Evolutionary conservation across 176 grass and related monocot genomes (phyloP).

Genomic region (Hyparrhenia diplandra): DNA sequence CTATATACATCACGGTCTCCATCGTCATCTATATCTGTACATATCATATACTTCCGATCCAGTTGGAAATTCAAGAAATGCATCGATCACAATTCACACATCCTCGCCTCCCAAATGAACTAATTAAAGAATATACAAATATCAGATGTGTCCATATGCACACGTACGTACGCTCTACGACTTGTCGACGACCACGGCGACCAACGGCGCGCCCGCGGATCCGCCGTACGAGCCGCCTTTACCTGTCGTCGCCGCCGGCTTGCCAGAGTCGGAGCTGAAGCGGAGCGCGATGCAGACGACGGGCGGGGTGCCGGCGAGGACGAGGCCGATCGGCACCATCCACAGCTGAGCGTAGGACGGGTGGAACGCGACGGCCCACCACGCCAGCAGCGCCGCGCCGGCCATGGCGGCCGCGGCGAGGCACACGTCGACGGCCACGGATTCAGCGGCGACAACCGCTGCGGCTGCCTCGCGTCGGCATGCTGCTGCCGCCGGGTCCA

Average conservation of each 20-base stretch:
- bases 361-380: constrained; percentile 67
- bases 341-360: constrained; percentile 59
- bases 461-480: not conserved
- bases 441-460: not conserved
- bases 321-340: constrained; percentile 82
- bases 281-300: constrained; percentile 52
- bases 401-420: constrained; percentile 18
- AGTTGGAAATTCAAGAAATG: not conserved
- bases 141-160: not conserved
- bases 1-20: too few relatives aligned
- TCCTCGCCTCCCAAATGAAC: not conserved
- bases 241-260: not conserved
- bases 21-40: not conserved
- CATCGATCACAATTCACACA: not conserved
- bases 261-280: constrained; percentile 9
- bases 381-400: constrained; percentile 47
- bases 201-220: not conserved
- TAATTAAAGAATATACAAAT: not conserved
- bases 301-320: constrained; percentile 59
- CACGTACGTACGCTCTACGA: not conserved
- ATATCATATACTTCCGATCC: not conserved
- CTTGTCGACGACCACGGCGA: constrained; percentile 33
- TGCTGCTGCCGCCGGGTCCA: too few relatives aligned
- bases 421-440: constrained; percentile 23
- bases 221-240: not conserved